These are phyloP conservation scores for Diplodia seriata DNA, from an alignment of 2,329 filamentous ascomycete genomes.

Conservation along the genomic window DNA sequence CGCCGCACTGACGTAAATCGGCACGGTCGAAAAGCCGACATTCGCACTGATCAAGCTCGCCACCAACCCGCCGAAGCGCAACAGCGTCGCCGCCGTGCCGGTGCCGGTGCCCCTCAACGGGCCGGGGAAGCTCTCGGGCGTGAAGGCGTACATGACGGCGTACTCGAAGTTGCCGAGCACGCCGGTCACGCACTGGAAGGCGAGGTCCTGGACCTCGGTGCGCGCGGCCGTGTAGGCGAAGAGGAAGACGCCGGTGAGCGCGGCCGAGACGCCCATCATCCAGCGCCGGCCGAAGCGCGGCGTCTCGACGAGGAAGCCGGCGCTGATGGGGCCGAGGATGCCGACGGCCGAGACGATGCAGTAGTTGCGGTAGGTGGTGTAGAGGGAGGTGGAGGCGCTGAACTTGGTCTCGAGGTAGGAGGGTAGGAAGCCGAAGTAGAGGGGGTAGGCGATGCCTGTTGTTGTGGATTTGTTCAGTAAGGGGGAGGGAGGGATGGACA, in stretches of 20 bases:
- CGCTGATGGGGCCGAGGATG: slow-evolving; percentile 52
- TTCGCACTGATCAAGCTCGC: slow-evolving; percentile 55
- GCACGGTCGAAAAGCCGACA: slow-evolving; percentile 52
- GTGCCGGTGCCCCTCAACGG: slow-evolving; percentile 63
- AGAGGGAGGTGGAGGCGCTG: slow-evolving; percentile 30
- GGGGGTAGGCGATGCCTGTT: slow-evolving; percentile 53
- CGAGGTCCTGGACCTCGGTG: slow-evolving; percentile 45
- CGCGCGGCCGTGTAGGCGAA: slow-evolving; percentile 55
- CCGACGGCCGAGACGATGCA: slow-evolving; percentile 45
- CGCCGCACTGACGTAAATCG: slow-evolving; percentile 56
- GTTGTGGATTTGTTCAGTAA: background rate
- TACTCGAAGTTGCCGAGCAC: slow-evolving; percentile 53
- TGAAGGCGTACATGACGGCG: slow-evolving; percentile 55
- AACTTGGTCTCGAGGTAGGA: slow-evolving; percentile 54
- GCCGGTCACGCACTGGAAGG: slow-evolving; percentile 52
- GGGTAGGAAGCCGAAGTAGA: slow-evolving; percentile 57
- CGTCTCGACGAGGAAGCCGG: slow-evolving; percentile 52
- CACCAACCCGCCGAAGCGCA: slow-evolving; percentile 49
- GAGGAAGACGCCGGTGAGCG: slow-evolving; percentile 56
- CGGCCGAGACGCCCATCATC: slow-evolving; percentile 55
- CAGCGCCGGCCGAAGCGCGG: slow-evolving; percentile 51
- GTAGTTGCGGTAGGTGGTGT: slow-evolving; percentile 33
- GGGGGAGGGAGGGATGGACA: background rate
- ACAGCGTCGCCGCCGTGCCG: slow-evolving; percentile 54
- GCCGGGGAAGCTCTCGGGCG: slow-evolving; percentile 65